Conservation (phyloP, 1,284 basidiomycete species). For the Taiwanofungus camphoratus region DNA sequence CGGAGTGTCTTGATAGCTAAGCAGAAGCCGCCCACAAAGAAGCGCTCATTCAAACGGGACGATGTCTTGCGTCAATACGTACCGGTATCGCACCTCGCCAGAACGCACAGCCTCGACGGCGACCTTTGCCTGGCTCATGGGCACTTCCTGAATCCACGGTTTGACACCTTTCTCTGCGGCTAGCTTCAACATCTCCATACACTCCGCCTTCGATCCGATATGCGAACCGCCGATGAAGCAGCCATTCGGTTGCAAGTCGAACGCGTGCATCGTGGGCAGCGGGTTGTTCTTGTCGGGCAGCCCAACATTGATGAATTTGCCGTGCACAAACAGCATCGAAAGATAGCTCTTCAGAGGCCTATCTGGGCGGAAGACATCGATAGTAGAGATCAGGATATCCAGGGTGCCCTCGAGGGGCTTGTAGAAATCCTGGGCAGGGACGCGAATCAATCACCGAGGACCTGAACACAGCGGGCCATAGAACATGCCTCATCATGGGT, state of each 20-base stretch:
- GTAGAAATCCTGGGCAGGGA: slow-evolving; percentile 30
- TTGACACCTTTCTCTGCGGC: slow-evolving; percentile 48
- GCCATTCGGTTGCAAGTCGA: slow-evolving; percentile 33
- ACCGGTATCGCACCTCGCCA: slow-evolving; percentile 46
- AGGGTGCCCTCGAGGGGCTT: slow-evolving; percentile 38
- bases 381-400: slow-evolving; percentile 56
- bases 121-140: slow-evolving; percentile 52
- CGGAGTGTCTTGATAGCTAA: no score
- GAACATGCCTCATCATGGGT: slow-evolving; percentile 30
- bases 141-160: slow-evolving; percentile 43
- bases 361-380: slow-evolving; percentile 20
- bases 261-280: slow-evolving; percentile 31
- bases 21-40: background rate
- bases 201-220: slow-evolving; percentile 60
- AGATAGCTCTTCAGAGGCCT: slow-evolving; percentile 32
- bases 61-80: slow-evolving; percentile 36
- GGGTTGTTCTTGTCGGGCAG: slow-evolving; percentile 37
- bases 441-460: background rate
- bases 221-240: slow-evolving; percentile 36
- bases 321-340: slow-evolving; percentile 42
- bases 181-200: slow-evolving; percentile 52
- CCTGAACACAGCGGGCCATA: background rate
- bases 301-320: slow-evolving; percentile 47
- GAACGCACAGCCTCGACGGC: slow-evolving; percentile 47
- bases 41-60: slow-evolving; percentile 4